These are phyloP conservation scores for Diaporthe sp. DNA, from an alignment of 2,329 filamentous ascomycete species.

Conservation along the genomic window DNA sequence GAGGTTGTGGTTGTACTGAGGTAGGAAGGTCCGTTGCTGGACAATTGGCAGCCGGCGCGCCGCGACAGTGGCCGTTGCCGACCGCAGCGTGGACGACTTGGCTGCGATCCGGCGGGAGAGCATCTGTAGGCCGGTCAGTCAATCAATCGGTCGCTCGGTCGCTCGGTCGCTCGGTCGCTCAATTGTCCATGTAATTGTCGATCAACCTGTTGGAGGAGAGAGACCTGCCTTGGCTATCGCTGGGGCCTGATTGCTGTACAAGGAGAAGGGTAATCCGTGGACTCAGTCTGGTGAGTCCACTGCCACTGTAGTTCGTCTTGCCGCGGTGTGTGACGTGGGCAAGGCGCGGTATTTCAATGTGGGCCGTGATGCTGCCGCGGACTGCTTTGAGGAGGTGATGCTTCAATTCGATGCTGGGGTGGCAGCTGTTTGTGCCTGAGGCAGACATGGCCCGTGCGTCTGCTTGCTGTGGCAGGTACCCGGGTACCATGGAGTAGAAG, in stretches of 20 bases:
- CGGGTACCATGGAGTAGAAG: too few relatives aligned
- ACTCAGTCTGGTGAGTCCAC: not conserved
- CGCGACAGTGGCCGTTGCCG: slow-evolving; percentile 58
- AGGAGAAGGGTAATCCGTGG: slow-evolving; percentile 47
- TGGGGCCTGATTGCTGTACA: slow-evolving; percentile 53
- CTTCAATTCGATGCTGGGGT: not conserved
- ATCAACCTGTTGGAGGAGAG: not conserved
- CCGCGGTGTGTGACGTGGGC: not conserved
- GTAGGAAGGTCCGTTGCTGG: slow-evolving; percentile 71
- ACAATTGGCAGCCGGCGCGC: slow-evolving; percentile 65
- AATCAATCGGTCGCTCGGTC: not conserved
- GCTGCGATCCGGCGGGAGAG: slow-evolving; percentile 69
- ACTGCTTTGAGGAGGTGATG: slow-evolving; percentile 3
- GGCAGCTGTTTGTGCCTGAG: slow-evolving; percentile 34
- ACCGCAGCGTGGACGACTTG: slow-evolving; percentile 63
- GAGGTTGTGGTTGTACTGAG: slow-evolving; percentile 62
- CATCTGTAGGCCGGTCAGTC: slow-evolving; percentile 62
- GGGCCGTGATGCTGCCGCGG: not conserved
- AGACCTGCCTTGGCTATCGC: slow-evolving; percentile 52
- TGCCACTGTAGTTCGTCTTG: slow-evolving; percentile 30
- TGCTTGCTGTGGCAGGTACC: not conserved
- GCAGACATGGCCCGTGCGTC: slow-evolving; percentile 22
- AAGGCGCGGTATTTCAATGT: slow-evolving; percentile 34
- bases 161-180: slow-evolving; percentile 1
- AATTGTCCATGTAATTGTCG: not conserved